Evolutionary conservation across 768 basidiomycete genomes (phyloP).

Genomic region (Udeniomyces megalosporus): DNA sequence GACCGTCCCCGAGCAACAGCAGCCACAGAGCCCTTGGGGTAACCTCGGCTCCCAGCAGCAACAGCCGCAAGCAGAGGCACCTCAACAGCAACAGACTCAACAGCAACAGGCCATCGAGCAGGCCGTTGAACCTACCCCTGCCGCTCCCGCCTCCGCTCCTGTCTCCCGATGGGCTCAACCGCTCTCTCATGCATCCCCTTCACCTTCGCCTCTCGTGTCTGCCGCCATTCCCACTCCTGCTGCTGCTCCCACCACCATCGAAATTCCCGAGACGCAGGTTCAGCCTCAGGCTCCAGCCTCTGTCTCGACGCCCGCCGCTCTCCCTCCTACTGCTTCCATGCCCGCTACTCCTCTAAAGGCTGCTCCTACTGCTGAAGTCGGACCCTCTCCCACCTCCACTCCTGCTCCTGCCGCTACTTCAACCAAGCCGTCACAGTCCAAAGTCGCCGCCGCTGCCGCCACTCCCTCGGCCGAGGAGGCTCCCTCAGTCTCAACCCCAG

Average conservation of each 20-base stretch:
- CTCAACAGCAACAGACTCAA: neutral
- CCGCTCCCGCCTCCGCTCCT: conserved; percentile 18
- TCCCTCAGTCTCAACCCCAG: conserved; percentile 9
- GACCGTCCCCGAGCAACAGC: conserved; percentile 8
- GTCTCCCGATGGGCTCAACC: conserved; percentile 9
- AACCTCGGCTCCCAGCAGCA: neutral
- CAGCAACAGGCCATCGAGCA: conserved; percentile 13
- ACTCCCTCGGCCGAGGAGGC: neutral
- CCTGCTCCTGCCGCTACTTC: neutral
- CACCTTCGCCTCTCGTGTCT: conserved; percentile 20
- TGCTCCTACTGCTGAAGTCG: neutral
- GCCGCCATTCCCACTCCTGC: conserved; percentile 17
- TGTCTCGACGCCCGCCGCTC: conserved; percentile 29
- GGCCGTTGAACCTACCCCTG: conserved; percentile 14
- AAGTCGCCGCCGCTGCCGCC: conserved; percentile 15
- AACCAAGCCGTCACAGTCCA: neutral
- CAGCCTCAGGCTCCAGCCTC: neutral
- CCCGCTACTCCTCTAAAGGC: conserved; percentile 6
- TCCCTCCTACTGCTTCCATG: conserved; percentile 42
- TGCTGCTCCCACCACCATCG: conserved; percentile 14
- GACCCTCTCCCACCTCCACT: neutral
- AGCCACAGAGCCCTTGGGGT: neutral
- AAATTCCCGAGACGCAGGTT: conserved; percentile 10
- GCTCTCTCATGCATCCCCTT: conserved; percentile 5
- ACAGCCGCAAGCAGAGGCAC: too few relatives aligned